A percentile compares a stretch with the other conserved stretches of the same genome.
These are phyloP conservation scores for Aspergillus piperis DNA, from an alignment of 2,329 filamentous ascomycete genomes.

Conservation along the genomic window DNA sequence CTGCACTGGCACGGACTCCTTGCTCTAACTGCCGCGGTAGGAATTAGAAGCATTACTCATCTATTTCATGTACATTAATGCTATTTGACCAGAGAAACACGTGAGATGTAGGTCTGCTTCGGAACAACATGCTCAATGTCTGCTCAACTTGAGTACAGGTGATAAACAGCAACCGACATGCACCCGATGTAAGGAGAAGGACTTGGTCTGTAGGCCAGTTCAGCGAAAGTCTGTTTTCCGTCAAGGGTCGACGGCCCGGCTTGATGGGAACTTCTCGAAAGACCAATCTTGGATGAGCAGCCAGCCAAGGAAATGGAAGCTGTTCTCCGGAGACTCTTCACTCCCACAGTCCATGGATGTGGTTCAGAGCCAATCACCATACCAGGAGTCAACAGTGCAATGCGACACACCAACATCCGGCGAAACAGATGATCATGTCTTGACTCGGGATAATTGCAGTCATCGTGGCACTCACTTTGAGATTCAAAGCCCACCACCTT, in stretches of 20 bases:
- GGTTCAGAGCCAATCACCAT: too few species aligned
- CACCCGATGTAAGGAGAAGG: slow-evolving; percentile 18
- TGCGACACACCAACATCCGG: too few species aligned
- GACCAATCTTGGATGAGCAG: slow-evolving; percentile 28
- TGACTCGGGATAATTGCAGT: too few species aligned
- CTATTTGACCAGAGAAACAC: not conserved
- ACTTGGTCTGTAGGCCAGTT: slow-evolving; percentile 14
- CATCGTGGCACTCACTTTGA: too few species aligned
- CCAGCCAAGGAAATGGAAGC: slow-evolving; percentile 20
- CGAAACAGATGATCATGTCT: too few species aligned
- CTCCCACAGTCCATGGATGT: not conserved
- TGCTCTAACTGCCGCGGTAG: slow-evolving; percentile 2
- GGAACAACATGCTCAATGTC: not conserved
- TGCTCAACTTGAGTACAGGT: slow-evolving; percentile 1
- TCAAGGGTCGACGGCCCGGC: slow-evolving; percentile 20
- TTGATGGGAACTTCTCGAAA: slow-evolving; percentile 6
- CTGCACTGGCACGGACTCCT: not conserved
- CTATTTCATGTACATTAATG: not conserved
- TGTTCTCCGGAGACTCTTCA: not conserved
- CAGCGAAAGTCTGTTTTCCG: slow-evolving; percentile 19
- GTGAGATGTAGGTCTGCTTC: not conserved
- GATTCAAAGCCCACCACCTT: too few species aligned
- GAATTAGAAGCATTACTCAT: too few species aligned
- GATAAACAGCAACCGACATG: slow-evolving; percentile 21
- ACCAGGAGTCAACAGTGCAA: not conserved